Base-by-base conservation (phyloP, 768 basidiomycete genomes). In the Podaxis carcinomalis region DNA sequence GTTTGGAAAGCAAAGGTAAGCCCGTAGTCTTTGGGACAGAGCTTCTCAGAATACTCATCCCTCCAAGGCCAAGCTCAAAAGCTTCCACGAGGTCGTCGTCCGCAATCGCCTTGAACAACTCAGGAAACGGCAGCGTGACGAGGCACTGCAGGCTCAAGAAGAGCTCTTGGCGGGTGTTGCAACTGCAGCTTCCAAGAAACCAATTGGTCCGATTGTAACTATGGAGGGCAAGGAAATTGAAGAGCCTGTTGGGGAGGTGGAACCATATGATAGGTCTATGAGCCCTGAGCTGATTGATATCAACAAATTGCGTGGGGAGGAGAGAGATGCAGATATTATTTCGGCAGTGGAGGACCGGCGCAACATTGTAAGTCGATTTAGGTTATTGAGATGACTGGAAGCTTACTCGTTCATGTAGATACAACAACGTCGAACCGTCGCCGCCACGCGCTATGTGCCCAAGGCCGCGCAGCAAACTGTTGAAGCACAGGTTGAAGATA, bases 1-100 rank as follows among this genome's bases (percentile, higher is more conserved):
- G 96, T 98, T 2, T 97, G 93, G 89, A 98, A 98, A 76, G 91
- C 97, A 21, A 98, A 98, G 79, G 95, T 93, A 66, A 52, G 54
- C n/a, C 23, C 23, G 49, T 57, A 13, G n/a, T 59, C 50, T 14
- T n/a, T 51, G 6, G 16, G 42, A 27, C 19, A 32, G 60, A 28
- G 14, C 40, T 44, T 44, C 14, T 32, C 44, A 62, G n/a, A 64
- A 53, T 62, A 57, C 60, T 61, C 58, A 64, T 28, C 11, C 6
- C 50, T 37, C 7, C 51, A 51, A 96, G 94, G 90, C 94, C 5
- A 97, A 95, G 69, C 81, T 99, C 42, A 92, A 93, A 72, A 84
- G 81, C 67, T 80, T 98, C 56, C 97, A 99, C 69, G 95, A 98
- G 77, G 90, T 98, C 28, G 95, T 98, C 10, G 92, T 99, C 56